Evolutionary conservation across 805 yeast species (phyloP).

Genomic region (Pichia deserticola): DNA sequence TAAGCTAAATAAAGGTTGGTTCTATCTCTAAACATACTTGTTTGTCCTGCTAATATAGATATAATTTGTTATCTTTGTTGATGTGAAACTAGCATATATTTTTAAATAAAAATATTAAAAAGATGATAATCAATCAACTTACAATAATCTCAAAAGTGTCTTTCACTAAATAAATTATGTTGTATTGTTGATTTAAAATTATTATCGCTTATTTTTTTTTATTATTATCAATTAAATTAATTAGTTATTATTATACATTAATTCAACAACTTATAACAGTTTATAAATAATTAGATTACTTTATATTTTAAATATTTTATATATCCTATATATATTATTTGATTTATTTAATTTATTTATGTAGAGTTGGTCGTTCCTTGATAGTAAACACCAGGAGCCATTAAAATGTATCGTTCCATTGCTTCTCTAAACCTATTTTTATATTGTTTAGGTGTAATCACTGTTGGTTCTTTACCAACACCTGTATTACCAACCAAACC

Average conservation of each 20-base stretch:
- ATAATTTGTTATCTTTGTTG: no score
- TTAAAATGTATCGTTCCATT: conserved; percentile 89
- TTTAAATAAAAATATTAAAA: no score
- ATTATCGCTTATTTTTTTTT: no score
- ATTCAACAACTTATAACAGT: no score
- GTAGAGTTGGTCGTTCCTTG: conserved; percentile 18
- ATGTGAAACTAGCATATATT: no score
- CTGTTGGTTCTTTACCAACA: conserved; percentile 89
- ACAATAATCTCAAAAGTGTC: no score
- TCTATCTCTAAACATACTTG: conserved; percentile 78
- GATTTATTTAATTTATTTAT: neutral
- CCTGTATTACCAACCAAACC: conserved; percentile 76
- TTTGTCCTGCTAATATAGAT: no score
- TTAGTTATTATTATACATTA: no score
- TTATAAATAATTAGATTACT: neutral
- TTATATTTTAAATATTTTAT: neutral
- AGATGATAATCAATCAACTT: no score
- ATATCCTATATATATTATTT: neutral
- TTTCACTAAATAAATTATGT: no score
- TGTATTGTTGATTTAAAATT: no score
- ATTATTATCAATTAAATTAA: no score
- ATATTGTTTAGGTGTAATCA: conserved; percentile 94
- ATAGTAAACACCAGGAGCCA: conserved; percentile 69
- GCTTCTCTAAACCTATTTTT: conserved; percentile 93
- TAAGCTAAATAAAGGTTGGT: conserved; percentile 88